Base-by-base conservation (phyloP, 2,329 filamentous ascomycete genomes). In the Emergomyces orientalis region DNA sequence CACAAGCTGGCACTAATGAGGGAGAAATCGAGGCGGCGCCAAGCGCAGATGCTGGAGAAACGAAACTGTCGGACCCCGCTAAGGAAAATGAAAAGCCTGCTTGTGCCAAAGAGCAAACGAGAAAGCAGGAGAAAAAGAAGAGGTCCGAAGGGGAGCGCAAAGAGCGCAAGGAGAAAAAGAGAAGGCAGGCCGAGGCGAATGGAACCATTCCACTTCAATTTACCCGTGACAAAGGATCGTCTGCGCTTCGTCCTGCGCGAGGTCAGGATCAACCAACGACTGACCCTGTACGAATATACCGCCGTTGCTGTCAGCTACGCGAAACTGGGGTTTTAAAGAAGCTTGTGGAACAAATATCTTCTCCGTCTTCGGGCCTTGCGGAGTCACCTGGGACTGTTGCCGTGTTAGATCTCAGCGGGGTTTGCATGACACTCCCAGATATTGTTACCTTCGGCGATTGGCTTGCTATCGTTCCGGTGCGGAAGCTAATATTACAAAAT, bases 61-160 rank as follows among this genome's bases (percentile, higher is more conserved):
- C 43, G 74, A 68, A 72, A 70, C 54, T 45, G 73, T 52, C 65
- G 67, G 49, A 74, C 39, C 47, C 34, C 30, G 59, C 59, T 65
- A 73, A 64, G 67, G 75, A 71, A 19, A 71, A 74, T 41, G 62
- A 62, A 17, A 71, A 71, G 58, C 72, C 72, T 11, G 63, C 64
- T 14, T 71, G 74, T 59, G 63, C 37, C 19, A 75, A 76, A 55
- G 72, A 83, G 75, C 77, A 77, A 0, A 86, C 80, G 8, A 87
- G 87, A 69, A 97, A 95, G 77, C 94, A 91, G 75, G 92, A 97
- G 72, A 97, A 96, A 81, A 97, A 97, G 78, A 96, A 96, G 79
- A 87, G 88, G 67, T 96, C 90, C 49, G 93, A 97, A 72, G 91
- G 93, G 64, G 93, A 97, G 75, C 83, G 92, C 51, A 96, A 95